Conservation (phyloP, 2,329 filamentous ascomycete species). For the Penicillium sp. region DNA sequence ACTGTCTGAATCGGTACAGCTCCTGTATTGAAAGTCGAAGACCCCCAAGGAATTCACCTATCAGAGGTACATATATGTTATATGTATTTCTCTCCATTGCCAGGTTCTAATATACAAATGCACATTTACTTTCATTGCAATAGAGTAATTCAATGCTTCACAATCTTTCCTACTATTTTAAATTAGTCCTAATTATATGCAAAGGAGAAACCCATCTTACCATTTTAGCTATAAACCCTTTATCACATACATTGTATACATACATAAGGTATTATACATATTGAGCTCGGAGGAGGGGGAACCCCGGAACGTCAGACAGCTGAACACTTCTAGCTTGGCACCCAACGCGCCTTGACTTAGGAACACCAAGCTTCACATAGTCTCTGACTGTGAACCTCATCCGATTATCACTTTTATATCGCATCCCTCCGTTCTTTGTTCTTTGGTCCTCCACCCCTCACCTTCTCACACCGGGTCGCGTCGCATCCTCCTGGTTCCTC, state of each 20-base stretch:
- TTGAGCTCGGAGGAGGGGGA: conserved; percentile 9
- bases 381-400: not conserved
- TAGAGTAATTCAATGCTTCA: not conserved
- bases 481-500: not conserved
- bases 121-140: not conserved
- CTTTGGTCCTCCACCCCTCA: not conserved
- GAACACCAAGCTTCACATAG: not conserved
- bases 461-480: conserved; percentile 1
- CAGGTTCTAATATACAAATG: not conserved
- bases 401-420: not conserved
- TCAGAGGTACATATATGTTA: not conserved
- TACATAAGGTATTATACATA: not conserved
- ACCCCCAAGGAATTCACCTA: not conserved
- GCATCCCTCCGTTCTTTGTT: not conserved
- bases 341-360: conserved; percentile 7
- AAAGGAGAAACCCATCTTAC: not conserved
- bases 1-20: not conserved
- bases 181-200: not conserved
- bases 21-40: not conserved
- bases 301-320: conserved; percentile 21
- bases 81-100: not conserved
- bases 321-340: conserved; percentile 18
- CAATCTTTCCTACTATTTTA: not conserved
- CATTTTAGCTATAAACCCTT: not conserved
- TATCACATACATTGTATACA: not conserved